Evolutionary conservation across 352 stramenopile genomes (phyloP), one percentile per base, ranked within the genome.

Genomic region (Globisporangium cederbergense): DNA sequence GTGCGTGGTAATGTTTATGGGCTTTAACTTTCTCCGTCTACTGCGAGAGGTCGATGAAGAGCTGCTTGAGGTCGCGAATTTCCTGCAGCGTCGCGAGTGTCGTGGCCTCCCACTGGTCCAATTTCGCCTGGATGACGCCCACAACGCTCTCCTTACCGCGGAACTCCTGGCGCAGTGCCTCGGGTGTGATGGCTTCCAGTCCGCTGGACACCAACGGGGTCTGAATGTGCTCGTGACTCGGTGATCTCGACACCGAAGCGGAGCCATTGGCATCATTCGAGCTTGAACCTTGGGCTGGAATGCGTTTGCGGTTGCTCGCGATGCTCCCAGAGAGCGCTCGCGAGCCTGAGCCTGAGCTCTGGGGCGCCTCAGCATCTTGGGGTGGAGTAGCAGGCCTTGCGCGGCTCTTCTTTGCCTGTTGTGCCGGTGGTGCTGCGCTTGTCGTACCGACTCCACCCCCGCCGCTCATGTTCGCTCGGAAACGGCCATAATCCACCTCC

Each of bases 51-150:
- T 88, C 72, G 18, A 71, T 28, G 53, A 93, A 89, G 22, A 89
- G 58, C 8, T 81, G 56, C 67, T 93, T 90, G 40, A 93, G 75
- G 56, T 89, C 78, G 25, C 75, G 68, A 50, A 93, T 92, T 59
- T 92, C 81, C 57, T 92, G 78, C 16, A 92, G 64, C 20, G 74
- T 90, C 5, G 75, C 70, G 7, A 89, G 60, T n/a, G 83, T 90
- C 28, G 71, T 78, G 20, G 73, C 73, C 63, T 93, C 82, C 79
- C 82, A 91, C 6, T 68, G 67, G 18, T 86, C 65, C 8, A 93
- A 36, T 55, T 90, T 93, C 3, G 60, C 73, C 49, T 90, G 75
- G 51, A 93, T 87, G 18, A 75, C 38, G 30, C 32, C 64, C 8
- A 92, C 46, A 62, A 81, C 64, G 11, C 65, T 73, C 13, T 77